Evolutionary conservation across 495 filamentous ascomycete species (phyloP).

Genomic region (Annulohypoxylon maeteangense): DNA sequence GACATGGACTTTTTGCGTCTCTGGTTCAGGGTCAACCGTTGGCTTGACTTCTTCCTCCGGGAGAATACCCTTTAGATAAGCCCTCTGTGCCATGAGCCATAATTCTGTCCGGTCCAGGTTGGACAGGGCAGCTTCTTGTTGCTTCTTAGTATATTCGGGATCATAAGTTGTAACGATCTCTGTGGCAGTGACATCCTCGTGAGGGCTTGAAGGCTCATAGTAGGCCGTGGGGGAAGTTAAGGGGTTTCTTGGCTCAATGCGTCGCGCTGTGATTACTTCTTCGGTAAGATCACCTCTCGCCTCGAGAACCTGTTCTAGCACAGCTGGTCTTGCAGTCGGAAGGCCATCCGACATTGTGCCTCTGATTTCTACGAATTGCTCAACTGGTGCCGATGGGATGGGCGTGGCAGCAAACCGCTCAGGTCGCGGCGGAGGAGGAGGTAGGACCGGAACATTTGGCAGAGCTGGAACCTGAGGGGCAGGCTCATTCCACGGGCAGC

Average conservation of each 20-base stretch:
- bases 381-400: conserved; percentile 62
- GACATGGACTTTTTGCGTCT: conserved; percentile 30
- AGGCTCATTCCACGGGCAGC: conserved; percentile 70
- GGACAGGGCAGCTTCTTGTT: conserved; percentile 69
- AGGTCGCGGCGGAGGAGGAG: conserved; percentile 52
- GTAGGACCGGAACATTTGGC: conserved; percentile 49
- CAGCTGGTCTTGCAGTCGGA: conserved; percentile 69
- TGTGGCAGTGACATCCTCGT: conserved; percentile 58
- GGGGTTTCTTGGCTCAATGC: conserved; percentile 38
- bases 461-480: conserved; percentile 43
- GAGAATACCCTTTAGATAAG: conserved; percentile 75
- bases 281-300: conserved; percentile 36
- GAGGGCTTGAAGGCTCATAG: conserved; percentile 50
- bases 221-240: conserved; percentile 51
- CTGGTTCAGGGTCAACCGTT: conserved; percentile 46
- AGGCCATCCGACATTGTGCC: conserved; percentile 65
- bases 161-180: conserved; percentile 74
- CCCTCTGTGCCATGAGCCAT: conserved; percentile 83
- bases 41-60: conserved; percentile 59
- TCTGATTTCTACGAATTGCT: conserved; percentile 72
- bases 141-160: conserved; percentile 72
- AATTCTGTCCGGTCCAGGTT: conserved; percentile 81
- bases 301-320: conserved; percentile 42
- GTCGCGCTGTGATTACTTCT: conserved; percentile 41
- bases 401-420: conserved; percentile 24